A percentile compares a stretch with the other conserved stretches of the same genome.
Conservation (phyloP, 179 eudicot species). For the Heliamphora pulchella region DNA sequence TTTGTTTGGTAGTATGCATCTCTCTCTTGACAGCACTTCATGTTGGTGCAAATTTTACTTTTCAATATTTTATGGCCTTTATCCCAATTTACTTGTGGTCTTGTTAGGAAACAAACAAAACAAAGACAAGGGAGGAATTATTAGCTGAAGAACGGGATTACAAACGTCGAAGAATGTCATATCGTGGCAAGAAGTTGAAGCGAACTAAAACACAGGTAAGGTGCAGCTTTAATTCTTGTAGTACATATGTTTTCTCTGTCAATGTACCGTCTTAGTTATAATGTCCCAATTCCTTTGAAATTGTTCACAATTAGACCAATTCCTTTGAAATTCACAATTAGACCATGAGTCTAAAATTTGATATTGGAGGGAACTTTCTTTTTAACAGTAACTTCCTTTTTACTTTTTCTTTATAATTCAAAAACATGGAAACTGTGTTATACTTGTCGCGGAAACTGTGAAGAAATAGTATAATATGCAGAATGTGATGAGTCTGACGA, state of each 20-base stretch:
- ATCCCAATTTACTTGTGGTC: conserved; percentile 9
- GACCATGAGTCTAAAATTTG: neutral
- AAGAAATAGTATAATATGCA: neutral
- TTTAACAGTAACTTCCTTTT: neutral
- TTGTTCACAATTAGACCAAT: neutral
- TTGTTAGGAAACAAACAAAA: conserved; percentile 42
- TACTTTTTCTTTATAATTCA: neutral
- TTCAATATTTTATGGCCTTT: neutral
- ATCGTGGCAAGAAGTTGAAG: conserved; percentile 91
- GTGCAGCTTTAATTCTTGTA: neutral
- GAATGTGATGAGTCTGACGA: neutral
- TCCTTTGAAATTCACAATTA: no score
- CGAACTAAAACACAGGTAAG: conserved; percentile 72
- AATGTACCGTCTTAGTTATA: neutral
- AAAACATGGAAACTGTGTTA: neutral
- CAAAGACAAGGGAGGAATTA: conserved; percentile 78
- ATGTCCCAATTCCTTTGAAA: neutral
- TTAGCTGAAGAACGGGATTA: conserved; percentile 99
- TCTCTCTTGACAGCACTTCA: neutral
- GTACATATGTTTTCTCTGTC: neutral
- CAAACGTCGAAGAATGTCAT: conserved; percentile 90
- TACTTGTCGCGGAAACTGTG: neutral
- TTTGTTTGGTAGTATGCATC: neutral
- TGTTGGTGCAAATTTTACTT: neutral
- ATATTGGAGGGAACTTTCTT: neutral